Base-by-base conservation (phyloP, 495 filamentous ascomycete species). In the Annulohypoxylon moriforme region DNA sequence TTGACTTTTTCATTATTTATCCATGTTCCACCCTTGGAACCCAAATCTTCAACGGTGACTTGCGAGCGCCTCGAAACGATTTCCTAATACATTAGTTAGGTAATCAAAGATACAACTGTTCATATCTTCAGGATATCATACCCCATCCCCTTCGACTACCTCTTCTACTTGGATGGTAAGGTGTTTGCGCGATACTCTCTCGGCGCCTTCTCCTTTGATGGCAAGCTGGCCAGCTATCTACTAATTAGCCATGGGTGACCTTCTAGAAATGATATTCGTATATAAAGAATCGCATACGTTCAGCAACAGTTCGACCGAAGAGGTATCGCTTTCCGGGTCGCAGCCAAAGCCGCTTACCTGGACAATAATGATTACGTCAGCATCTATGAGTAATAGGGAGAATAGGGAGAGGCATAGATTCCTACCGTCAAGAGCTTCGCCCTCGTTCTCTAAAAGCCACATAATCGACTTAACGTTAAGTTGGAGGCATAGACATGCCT, bases 161-260 rank as follows among this genome's bases (percentile, higher is more conserved):
- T 79, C 68, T 11, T 84, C 88, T 1, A 98, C 89, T 27, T 89
- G 83, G 60, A 99, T 89, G 29, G 89, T 89, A 72, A 98, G 82
- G 78, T 99, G 96, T 68, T 95, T 91, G 31, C 95, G 87, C n/a
- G 96, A 99, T 55, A 99, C 90, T 5, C 89, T 89, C 67, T 91
- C 73, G 4, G 71, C 61, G 6, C 73, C 76, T 11, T 61, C 90
- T 63, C 94, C 83, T 57, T 80, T 93, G 77, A 89, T 89, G 75
- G 74, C 86, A 81, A 85, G 81, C 78, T 88, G 73, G 80, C 89
- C 89, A 70, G 77, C 80, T 82, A 58, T 49, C 78, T 69, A 53
- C 25, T 24, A 1, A 53, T 69, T 67, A 72, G 69, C 20, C 58
- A 20, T 16, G 2, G 33, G 20, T 18, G 27, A 49, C 13, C 27